These are phyloP conservation scores for Actinomucor elegans DNA, from an alignment of 371 early-diverging fungal genomes.

Conservation along the genomic window DNA sequence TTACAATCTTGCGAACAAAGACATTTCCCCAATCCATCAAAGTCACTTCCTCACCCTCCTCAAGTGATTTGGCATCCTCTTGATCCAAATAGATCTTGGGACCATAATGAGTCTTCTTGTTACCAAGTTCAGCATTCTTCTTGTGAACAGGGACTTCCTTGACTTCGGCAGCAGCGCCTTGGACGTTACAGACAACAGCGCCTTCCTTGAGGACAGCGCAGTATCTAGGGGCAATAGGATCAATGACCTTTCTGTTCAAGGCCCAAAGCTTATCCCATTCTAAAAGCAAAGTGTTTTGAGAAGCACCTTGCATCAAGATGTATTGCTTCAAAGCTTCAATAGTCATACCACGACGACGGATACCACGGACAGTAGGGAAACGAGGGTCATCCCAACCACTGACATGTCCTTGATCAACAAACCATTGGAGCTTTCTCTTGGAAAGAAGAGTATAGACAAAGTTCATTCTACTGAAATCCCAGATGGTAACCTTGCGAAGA, in stretches of 20 bases:
- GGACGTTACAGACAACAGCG: constrained; percentile 68
- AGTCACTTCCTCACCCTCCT: constrained; percentile 92
- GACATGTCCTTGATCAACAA: constrained; percentile 91
- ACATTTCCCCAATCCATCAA: constrained; percentile 99
- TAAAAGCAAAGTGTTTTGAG: constrained; percentile 89
- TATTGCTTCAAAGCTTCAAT: constrained; percentile 98
- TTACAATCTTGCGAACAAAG: constrained; percentile 70
- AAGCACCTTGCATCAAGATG: constrained; percentile 99
- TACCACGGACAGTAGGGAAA: constrained; percentile 99
- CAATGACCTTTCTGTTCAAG: constrained; percentile 97
- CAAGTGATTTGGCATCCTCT: constrained; percentile 86
- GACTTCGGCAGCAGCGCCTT: constrained; percentile 55
- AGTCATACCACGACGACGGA: constrained; percentile 98
- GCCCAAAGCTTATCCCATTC: constrained; percentile 99
- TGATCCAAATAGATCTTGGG: constrained; percentile 84
- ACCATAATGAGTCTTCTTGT: constrained; percentile 83
- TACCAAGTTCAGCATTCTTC: constrained; percentile 94
- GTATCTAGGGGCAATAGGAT: constrained; percentile 93
- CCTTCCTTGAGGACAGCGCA: constrained; percentile 76
- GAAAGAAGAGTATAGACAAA: constrained; percentile 99
- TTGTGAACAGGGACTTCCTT: constrained; percentile 88
- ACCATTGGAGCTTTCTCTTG: constrained; percentile 99
- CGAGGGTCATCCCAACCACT: constrained; percentile 99
- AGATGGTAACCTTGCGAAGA: constrained; percentile 87
- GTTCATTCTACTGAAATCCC: constrained; percentile 96